phyloP scores from a whole-genome alignment of 306 rosid genomes.

The Ormosia semicastrata region DNA sequence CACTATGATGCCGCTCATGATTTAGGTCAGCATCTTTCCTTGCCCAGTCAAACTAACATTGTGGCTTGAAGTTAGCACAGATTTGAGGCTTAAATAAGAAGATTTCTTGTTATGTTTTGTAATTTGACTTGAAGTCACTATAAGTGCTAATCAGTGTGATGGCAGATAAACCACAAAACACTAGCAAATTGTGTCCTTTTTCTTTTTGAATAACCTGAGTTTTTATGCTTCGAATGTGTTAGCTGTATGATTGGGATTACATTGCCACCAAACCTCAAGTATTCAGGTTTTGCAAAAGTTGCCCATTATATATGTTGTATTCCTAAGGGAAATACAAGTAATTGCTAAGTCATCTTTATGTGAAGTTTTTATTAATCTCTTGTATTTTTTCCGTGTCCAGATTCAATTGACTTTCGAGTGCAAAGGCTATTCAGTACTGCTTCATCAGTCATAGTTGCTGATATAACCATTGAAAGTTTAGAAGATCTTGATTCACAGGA shows the following conservation, averaged over 20 bases:
- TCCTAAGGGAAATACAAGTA: neutral
- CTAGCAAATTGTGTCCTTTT: neutral
- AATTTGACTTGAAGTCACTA: conserved; percentile 6
- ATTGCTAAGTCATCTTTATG: neutral
- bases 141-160: neutral
- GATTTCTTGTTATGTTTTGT: neutral
- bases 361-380: neutral
- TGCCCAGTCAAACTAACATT: neutral
- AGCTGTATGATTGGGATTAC: neutral
- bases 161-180: neutral
- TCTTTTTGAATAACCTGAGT: neutral
- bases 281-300: conserved; percentile 3
- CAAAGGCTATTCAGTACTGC: conserved; percentile 58
- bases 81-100: neutral
- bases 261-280: neutral
- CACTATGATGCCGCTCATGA: conserved; percentile 68
- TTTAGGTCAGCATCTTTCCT: conserved; percentile 52
- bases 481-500: conserved; percentile 73
- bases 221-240: neutral
- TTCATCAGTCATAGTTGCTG: conserved; percentile 64
- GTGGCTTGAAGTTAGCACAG: neutral
- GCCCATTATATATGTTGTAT: neutral
- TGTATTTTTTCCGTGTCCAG: conserved; percentile 35
- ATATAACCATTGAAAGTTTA: conserved; percentile 54
- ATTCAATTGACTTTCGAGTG: conserved; percentile 58